Evolutionary conservation across 2,329 filamentous ascomycete genomes (phyloP), one percentile per base, ranked within the genome.

Genomic region (Colletotrichum tofieldiae): DNA sequence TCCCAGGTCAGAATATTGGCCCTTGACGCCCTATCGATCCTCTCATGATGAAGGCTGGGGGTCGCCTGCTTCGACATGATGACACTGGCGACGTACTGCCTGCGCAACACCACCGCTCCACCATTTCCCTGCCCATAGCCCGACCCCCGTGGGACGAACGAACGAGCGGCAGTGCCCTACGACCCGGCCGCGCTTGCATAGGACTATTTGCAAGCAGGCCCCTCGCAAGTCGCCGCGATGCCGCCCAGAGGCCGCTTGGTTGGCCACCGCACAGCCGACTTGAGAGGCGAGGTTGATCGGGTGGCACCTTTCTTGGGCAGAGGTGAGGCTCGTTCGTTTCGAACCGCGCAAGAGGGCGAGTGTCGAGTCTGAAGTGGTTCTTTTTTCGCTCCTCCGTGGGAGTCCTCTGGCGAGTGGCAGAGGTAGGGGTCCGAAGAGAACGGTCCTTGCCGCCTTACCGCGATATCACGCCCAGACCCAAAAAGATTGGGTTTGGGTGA

Each of bases 211-310:
- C 70, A 43, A 29, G 45, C 65, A 60, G 60, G 52, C 43, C 65
- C 59, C 54, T 60, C 16, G 23, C 65, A 64, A 69, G 66, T 72
- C 47, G 52, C 70, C 65, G 70, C 47, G 59, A 72, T 72, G 65
- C 70, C 70, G 59, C 70, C 66, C 65, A 41, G 26, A 3, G 70
- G 70, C 65, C 60, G 59, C 54, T 72, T 72, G 65, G 70, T 72
- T 72, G 70, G 70, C 70, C 65, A 69, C 70, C 65, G 54, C n/a
- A 37, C 39, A 49, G 65, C 65, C 65, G 52, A 54, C 54, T 39
- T 47, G 20, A 37, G 39, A 61, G 45, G 45, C 69, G 23, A 69
- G 45, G 59, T 64, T 59, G 59, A 70, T 64, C 54, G 65, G 54
- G 59, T 60, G 59, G 45, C 65, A 62, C 59, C 60, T 62, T 43